Evolutionary conservation across 2,329 filamentous ascomycete species (phyloP), one percentile per base, ranked within the genome.

Genomic region (Dactylella cylindrospora): DNA sequence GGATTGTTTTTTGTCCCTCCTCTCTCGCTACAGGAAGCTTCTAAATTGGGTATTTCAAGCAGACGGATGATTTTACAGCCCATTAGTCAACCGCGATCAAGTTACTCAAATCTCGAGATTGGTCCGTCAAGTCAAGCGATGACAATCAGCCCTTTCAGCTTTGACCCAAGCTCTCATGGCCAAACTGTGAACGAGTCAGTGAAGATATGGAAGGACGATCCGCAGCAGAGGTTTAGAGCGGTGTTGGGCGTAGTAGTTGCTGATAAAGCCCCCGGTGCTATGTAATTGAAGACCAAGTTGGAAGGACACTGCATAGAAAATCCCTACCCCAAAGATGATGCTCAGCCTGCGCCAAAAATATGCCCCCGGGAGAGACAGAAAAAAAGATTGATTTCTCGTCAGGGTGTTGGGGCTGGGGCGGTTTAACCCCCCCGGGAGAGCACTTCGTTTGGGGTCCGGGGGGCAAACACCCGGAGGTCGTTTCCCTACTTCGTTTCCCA

Each of bases 311-410:
- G 22, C 31, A 53, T 32, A 62, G 57, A 44, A 62, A 53, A 62
- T 62, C 57, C 49, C 41, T 62, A 54, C 57, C 31, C 17, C 49
- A 62, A 61, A 41, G 47, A 39, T 54, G 23, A 28, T 62, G 57
- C 57, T 62, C 49, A 52, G 57, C 57, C 57, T 54, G 51, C 54
- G 38, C 57, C 54, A 62, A 62, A 54, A 62, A 62, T 62, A 62
- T 28, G 29, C 39, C 15, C 39, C 23, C 28, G 39, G 54, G 45
- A 40, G 23, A n/a, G n/a, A n/a, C n/a, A n/a, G n/a, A n/a, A n/a
- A n/a, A n/a, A n/a, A 28, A 35, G 43, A 33, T 29, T 23, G 9
- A 3, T 12, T 31, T 9, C 12, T 35, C 26, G 20, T 31, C 17
- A 25, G 45, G 33, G 29, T 8, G 29, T 33, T 36, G 53, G 36